Evolutionary conservation across 1,284 basidiomycete species (phyloP), one percentile per base, ranked within the genome.

Genomic region (Sanguinoderma infundibulare): DNA sequence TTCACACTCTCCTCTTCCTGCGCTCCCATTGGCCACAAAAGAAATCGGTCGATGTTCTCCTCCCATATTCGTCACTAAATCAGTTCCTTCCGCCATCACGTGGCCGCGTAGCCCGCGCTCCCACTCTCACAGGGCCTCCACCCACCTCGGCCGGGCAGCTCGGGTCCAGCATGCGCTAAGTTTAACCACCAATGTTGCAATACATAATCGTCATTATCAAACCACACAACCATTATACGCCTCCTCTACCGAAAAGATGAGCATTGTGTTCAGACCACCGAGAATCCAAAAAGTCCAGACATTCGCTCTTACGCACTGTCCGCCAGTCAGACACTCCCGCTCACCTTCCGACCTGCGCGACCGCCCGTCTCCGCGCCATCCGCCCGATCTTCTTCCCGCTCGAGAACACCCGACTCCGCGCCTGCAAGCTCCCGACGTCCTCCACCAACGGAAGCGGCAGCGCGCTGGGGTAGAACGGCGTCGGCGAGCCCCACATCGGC

Each of bases 11-110:
- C 39, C 20, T 22, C 34, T 54, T 2, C 50, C 2, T 52, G 55
- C 20, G 22, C 54, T 61, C 65, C 61, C 57, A 73, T 73, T 73
- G 72, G 72, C 65, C 64, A 28, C 44, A 17, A 14, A 24, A 12
- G 51, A 68, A 73, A 69, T 73, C 72, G 64, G 61, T 64, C 70
- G 67, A 73, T 72, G 60, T 58, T 46, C 52, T 17, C 24, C 6
- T 10, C n/a, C 22, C 24, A 35, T 46, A 49, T 50, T 22, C 22
- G 53, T 62, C 58, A 60, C 61, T 17, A 52, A 44, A 22, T 35
- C 1, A 3, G 0, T 24, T 24, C 22, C 12, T 35, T 53, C 54
- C 24, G n/a, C 53, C 7, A 34, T 62, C 65, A 67, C 62, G 65
- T 67, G 65, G 55, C 50, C 65, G 65, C 53, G 65, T 62, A 49